Percentiles rank a stretch among this genome's conserved stretches.
Evolutionary conservation across 176 grass and related monocot genomes (phyloP).

Genomic region (Carex scoparia): DNA sequence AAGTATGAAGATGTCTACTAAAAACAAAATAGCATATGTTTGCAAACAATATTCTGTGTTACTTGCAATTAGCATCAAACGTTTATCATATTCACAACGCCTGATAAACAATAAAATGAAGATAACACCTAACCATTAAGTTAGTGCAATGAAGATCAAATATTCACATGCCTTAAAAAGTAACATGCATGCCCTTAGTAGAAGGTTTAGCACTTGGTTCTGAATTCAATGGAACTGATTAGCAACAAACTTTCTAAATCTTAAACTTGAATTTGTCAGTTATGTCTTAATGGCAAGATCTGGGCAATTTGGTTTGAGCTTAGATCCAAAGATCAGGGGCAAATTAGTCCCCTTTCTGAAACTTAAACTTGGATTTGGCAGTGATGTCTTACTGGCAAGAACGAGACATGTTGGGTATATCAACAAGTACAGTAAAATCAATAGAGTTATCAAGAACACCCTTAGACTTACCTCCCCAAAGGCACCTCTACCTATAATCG

Average conservation of each 20-base stretch:
- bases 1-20: neutral
- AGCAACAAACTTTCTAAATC: neutral
- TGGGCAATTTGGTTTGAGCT: neutral
- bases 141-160: neutral
- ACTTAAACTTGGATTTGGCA: neutral
- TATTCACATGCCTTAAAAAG: neutral
- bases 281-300: neutral
- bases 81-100: neutral
- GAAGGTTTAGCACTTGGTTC: neutral
- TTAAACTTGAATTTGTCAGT: too few species aligned
- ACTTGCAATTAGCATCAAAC: neutral
- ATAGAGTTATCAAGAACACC: neutral
- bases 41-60: neutral
- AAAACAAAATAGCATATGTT: neutral
- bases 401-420: neutral
- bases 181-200: neutral
- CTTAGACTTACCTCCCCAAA: slow-evolving; percentile 69
- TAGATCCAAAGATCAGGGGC: neutral
- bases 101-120: neutral
- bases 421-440: neutral
- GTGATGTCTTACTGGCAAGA: neutral
- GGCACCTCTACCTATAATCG: slow-evolving; percentile 97
- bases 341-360: neutral
- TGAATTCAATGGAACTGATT: neutral
- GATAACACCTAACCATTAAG: slow-evolving; percentile 11